Evolutionary conservation across 2,329 filamentous ascomycete genomes (phyloP).

Genomic region (Penicillium rolfsii): DNA sequence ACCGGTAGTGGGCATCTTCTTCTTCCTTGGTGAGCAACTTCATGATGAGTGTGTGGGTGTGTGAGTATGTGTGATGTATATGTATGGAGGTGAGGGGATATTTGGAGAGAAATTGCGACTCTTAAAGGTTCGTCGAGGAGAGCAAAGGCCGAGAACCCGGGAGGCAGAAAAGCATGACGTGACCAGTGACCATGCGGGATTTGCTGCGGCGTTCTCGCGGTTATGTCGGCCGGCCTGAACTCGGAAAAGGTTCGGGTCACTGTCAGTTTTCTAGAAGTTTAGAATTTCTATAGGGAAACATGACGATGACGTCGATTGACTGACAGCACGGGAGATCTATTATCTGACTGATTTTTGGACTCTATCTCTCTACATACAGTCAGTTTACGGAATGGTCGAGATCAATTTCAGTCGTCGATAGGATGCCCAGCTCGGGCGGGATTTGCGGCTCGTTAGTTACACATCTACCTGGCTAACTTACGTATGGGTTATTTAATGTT

Average conservation of each 20-base stretch:
- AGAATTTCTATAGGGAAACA: not conserved
- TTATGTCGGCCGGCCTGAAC: conserved; percentile 11
- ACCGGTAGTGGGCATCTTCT: conserved; percentile 82
- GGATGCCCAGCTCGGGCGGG: no score
- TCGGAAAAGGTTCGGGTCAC: conserved; percentile 17
- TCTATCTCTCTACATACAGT: not conserved
- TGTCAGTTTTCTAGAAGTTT: not conserved
- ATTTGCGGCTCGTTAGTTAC: no score
- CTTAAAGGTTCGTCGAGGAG: conserved; percentile 12
- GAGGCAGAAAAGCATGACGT: conserved; percentile 31
- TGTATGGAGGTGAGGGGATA: not conserved
- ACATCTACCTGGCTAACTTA: no score
- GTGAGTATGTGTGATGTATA: not conserved
- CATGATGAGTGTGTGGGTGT: conserved; percentile 59
- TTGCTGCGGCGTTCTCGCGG: conserved; percentile 19
- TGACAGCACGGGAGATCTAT: not conserved
- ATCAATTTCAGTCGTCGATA: no score
- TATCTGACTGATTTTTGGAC: conserved; percentile 7
- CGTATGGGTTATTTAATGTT: no score
- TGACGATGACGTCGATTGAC: not conserved
- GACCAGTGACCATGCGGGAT: conserved; percentile 25
- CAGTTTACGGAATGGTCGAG: no score
- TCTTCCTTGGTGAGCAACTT: conserved; percentile 96
- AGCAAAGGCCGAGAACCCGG: conserved; percentile 30
- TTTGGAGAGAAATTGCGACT: conserved; percentile 9